Conservation (phyloP, 306 rosid genomes). For the Astragalus glycyphyllos region DNA sequence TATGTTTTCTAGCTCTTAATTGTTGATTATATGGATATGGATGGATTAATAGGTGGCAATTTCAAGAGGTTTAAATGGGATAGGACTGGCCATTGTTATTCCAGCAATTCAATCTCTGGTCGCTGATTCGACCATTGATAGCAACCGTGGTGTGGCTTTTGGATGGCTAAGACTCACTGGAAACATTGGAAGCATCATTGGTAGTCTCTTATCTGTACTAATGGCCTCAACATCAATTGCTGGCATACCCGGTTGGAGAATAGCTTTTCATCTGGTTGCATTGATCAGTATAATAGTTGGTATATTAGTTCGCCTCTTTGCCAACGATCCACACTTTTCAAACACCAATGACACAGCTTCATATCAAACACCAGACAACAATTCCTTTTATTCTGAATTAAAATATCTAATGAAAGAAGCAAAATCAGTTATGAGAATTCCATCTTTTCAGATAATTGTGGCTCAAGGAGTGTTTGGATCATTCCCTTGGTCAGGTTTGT, state of each 20-base stretch:
- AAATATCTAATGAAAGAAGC: slow-evolving; percentile 64
- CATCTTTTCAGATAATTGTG: slow-evolving; percentile 84
- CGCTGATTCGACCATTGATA: slow-evolving; percentile 78
- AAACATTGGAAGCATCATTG: slow-evolving; percentile 73
- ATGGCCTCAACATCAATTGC: slow-evolving; percentile 67
- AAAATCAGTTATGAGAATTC: slow-evolving; percentile 65
- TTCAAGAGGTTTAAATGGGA: slow-evolving; percentile 91
- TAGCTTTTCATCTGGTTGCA: slow-evolving; percentile 79
- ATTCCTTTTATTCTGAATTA: slow-evolving; percentile 54
- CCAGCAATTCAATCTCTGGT: slow-evolving; percentile 84
- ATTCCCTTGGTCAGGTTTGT: slow-evolving; percentile 82
- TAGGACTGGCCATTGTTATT: slow-evolving; percentile 83
- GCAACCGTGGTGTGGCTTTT: slow-evolving; percentile 78
- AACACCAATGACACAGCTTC: slow-evolving; percentile 36
- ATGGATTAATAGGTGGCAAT: slow-evolving; percentile 67
- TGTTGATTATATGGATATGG: neutral
- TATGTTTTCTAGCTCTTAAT: neutral
- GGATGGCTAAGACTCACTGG: slow-evolving; percentile 81
- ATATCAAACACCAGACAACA: slow-evolving; percentile 27
- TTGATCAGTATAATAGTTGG: slow-evolving; percentile 76
- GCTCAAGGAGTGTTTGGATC: slow-evolving; percentile 95
- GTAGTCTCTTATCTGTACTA: slow-evolving; percentile 70
- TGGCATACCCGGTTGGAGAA: slow-evolving; percentile 91
- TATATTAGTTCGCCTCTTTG: slow-evolving; percentile 59
- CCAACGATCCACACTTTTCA: slow-evolving; percentile 70